Percentiles rank a stretch among this genome's conserved stretches.
Conservation (phyloP, 2,329 filamentous ascomycete genomes). For the Lachnellula occidentalis region DNA sequence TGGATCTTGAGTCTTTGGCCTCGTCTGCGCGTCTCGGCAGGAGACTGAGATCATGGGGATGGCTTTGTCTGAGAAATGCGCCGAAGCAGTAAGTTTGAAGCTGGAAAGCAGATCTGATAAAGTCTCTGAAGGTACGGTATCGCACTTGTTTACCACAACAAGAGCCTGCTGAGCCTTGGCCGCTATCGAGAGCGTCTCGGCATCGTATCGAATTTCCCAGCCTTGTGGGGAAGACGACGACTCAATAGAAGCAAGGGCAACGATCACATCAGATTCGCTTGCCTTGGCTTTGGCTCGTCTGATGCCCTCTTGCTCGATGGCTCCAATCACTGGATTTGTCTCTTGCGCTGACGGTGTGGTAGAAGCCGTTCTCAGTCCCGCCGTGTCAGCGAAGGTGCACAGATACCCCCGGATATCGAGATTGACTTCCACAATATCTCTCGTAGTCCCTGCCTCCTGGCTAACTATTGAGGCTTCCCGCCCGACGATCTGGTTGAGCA, state of each 20-base stretch:
- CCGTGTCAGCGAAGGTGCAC: slow-evolving; percentile 92
- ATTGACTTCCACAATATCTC: slow-evolving; percentile 88
- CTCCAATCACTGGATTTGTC: slow-evolving; percentile 48
- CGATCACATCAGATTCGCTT: slow-evolving; percentile 74
- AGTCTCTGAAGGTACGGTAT: slow-evolving; percentile 37
- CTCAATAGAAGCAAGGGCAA: slow-evolving; percentile 76
- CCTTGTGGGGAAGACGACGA: slow-evolving; percentile 25
- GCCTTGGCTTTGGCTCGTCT: slow-evolving; percentile 77
- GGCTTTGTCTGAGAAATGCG: slow-evolving; percentile 15
- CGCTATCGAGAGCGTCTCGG: slow-evolving; percentile 51
- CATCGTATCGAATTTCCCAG: slow-evolving; percentile 46
- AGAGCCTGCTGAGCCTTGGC: slow-evolving; percentile 44
- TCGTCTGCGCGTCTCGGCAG: slow-evolving; percentile 53
- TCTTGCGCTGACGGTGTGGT: slow-evolving; percentile 5
- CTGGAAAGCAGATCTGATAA: slow-evolving; percentile 36
- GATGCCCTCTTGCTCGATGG: slow-evolving; percentile 86
- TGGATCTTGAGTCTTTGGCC: slow-evolving; percentile 38
- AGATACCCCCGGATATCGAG: slow-evolving; percentile 86
- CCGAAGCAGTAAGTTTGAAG: slow-evolving; percentile 37
- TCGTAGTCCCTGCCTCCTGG: slow-evolving; percentile 83
- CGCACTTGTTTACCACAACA: slow-evolving; percentile 59
- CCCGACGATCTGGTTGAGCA: slow-evolving; percentile 86
- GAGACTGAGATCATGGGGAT: slow-evolving; percentile 59
- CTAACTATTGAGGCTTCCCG: slow-evolving; percentile 94
- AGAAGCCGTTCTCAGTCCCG: slow-evolving; percentile 64